phyloP scores from a whole-genome alignment of 345 rosid genomes.

The Lumnitzera racemosa region DNA sequence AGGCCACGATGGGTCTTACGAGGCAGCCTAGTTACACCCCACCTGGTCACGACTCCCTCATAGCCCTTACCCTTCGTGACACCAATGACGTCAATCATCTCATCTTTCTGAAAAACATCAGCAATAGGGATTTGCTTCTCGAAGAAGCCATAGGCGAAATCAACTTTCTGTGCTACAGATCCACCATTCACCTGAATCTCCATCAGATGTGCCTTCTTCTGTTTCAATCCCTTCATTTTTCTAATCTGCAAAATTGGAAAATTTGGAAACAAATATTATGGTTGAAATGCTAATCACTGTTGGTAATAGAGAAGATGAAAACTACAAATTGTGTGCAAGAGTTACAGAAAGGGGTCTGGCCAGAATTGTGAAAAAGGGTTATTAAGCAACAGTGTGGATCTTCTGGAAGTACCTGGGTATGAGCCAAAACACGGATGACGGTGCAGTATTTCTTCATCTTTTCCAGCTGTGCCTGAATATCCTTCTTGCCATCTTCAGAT shows the following conservation, averaged over 20 bases:
- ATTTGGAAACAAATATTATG: neutral
- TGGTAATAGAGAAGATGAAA: too few relatives aligned
- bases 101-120: conserved; percentile 84
- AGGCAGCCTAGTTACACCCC: conserved; percentile 96
- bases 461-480: conserved; percentile 56
- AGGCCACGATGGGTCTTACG: conserved; percentile 96
- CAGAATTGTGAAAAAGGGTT: neutral
- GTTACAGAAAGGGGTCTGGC: neutral
- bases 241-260: conserved; percentile 35
- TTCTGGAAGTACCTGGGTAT: conserved; percentile 46
- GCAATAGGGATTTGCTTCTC: conserved; percentile 83
- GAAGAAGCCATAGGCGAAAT: conserved; percentile 70
- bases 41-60: conserved; percentile 90
- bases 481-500: conserved; percentile 68
- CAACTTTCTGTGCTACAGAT: conserved; percentile 59
- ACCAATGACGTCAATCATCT: conserved; percentile 85
- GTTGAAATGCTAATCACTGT: neutral
- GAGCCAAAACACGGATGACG: conserved; percentile 81
- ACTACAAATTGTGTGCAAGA: neutral
- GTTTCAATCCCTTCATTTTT: conserved; percentile 84
- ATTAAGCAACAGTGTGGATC: neutral
- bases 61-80: conserved; percentile 93
- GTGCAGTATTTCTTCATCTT: conserved; percentile 78
- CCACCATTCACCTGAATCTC: conserved; percentile 98
- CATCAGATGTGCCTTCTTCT: conserved; percentile 87